Evolutionary conservation across 1,139 yeast genomes (phyloP).

Genomic region (Suhomyces panamericanus): DNA sequence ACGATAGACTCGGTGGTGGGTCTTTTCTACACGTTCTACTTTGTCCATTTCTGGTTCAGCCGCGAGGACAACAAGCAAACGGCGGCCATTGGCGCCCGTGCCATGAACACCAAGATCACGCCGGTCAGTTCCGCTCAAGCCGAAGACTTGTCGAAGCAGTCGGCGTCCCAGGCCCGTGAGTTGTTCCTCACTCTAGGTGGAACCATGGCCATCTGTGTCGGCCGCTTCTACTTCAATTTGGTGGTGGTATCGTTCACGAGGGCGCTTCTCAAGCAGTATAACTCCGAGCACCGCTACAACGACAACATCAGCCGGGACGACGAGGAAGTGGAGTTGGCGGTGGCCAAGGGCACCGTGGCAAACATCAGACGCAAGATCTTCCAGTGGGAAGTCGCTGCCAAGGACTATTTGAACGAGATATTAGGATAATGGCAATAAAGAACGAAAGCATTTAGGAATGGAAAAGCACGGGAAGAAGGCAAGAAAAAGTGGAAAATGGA

Average conservation of each 20-base stretch:
- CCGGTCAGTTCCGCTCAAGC: neutral
- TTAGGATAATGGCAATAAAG: constrained; percentile 4
- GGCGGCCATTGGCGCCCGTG: neutral
- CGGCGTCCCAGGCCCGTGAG: constrained; percentile 73
- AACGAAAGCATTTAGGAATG: too few relatives aligned
- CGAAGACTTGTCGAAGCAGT: constrained; percentile 41
- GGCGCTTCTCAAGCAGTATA: constrained; percentile 38
- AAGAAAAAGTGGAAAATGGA: too few relatives aligned
- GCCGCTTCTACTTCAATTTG: constrained; percentile 66
- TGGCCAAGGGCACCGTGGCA: constrained; percentile 23
- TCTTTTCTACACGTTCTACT: constrained; percentile 68
- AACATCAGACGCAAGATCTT: constrained; percentile 25
- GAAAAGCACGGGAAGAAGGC: neutral
- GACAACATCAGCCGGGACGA: constrained; percentile 22
- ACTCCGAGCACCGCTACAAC: constrained; percentile 24
- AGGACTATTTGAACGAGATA: constrained; percentile 29
- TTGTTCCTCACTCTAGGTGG: constrained; percentile 63
- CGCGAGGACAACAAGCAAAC: constrained; percentile 32
- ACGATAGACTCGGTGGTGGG: constrained; percentile 67
- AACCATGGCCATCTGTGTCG: constrained; percentile 52
- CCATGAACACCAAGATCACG: constrained; percentile 1
- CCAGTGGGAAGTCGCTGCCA: constrained; percentile 34
- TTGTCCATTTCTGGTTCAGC: constrained; percentile 74
- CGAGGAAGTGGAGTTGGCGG: constrained; percentile 30
- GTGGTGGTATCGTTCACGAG: constrained; percentile 63